Evolutionary conservation across 2,329 filamentous ascomycete genomes (phyloP).

Genomic region (Beauveria caledonica): DNA sequence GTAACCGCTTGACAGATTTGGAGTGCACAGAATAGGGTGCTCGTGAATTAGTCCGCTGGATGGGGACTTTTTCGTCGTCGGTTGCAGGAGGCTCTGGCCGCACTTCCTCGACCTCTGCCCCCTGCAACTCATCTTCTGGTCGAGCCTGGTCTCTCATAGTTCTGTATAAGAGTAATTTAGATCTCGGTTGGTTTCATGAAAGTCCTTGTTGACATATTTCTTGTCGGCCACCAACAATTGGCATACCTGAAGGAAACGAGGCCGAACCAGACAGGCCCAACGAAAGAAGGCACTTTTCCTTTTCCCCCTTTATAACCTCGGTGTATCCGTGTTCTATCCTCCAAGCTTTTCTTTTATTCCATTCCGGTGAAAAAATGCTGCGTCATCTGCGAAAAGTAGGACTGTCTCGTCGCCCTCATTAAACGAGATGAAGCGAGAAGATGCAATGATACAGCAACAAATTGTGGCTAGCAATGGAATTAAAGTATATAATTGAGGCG

Average conservation of each 20-base stretch:
- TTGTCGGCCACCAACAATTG: not conserved
- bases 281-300: no score
- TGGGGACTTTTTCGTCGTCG: not conserved
- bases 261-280: no score
- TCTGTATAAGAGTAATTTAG: no score
- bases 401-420: not conserved
- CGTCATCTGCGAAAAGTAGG: no score
- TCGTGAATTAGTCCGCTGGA: not conserved
- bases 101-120: not conserved
- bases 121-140: not conserved
- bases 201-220: not conserved
- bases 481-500: not conserved
- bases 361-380: no score
- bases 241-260: no score
- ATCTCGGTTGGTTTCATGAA: not conserved
- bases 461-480: not conserved
- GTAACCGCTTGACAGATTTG: constrained; percentile 30
- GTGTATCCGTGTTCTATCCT: no score
- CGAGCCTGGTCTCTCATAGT: not conserved
- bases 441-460: not conserved
- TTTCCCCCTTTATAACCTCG: no score
- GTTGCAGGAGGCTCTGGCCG: not conserved
- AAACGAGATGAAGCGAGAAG: not conserved
- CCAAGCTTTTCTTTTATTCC: no score
- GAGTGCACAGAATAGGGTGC: constrained; percentile 31